A percentile compares a stretch with the other conserved stretches of the same genome.
Conservation (phyloP, 2,329 filamentous ascomycete species). For the Colletotrichum brevisporum region DNA sequence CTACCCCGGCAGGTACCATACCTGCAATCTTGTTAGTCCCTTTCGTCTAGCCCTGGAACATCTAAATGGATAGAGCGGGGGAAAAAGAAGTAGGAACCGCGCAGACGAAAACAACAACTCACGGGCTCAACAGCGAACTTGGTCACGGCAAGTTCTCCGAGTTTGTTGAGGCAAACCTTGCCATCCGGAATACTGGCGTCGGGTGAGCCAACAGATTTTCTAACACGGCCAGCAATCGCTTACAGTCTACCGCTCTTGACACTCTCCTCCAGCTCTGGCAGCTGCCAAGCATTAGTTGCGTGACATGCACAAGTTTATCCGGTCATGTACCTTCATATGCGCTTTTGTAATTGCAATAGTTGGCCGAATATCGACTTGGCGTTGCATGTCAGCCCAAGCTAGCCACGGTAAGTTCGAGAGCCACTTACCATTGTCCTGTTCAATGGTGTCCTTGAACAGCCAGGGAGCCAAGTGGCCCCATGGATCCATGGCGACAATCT, state of each 20-base stretch:
- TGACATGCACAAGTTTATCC: conserved; percentile 28
- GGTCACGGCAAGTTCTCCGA: conserved; percentile 90
- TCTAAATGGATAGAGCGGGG: too few species aligned
- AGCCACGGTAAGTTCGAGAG: too few species aligned
- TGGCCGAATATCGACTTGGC: conserved; percentile 82
- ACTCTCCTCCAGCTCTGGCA: conserved; percentile 94
- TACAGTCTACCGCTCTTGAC: conserved; percentile 83
- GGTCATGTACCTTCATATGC: conserved; percentile 79
- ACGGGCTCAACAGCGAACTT: conserved; percentile 98
- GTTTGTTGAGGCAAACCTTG: conserved; percentile 89
- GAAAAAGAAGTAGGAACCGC: not conserved
- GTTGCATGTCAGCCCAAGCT: too few species aligned
- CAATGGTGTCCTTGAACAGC: conserved; percentile 84
- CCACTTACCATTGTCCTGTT: conserved; percentile 75
- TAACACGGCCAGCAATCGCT: conserved; percentile 44
- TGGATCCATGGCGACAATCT: conserved; percentile 98
- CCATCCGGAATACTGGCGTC: conserved; percentile 76
- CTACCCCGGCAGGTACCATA: conserved; percentile 89
- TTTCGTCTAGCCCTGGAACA: too few species aligned
- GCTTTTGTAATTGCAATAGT: conserved; percentile 94
- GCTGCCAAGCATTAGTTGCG: conserved; percentile 50
- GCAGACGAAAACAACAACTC: conserved; percentile 56
- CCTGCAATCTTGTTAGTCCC: conserved; percentile 48
- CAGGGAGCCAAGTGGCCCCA: conserved; percentile 89
- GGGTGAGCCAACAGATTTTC: not conserved